A percentile compares a stretch with the other conserved stretches of the same genome.
phyloP scores from a whole-genome alignment of 176 grass and related monocot genomes.

The Puccinellia tenuiflora region DNA sequence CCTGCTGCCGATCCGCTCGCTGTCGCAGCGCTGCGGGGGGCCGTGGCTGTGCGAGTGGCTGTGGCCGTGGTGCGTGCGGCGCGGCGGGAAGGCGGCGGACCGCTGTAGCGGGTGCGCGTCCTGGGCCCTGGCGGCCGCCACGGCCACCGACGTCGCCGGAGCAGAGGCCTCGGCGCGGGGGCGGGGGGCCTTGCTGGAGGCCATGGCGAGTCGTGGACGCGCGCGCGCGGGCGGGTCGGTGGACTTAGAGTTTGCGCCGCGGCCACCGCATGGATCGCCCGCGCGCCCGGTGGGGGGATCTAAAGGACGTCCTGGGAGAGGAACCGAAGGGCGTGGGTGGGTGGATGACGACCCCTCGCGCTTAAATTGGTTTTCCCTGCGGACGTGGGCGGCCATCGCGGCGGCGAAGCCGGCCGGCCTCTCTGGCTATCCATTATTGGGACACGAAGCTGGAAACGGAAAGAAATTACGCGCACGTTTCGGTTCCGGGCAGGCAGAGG shows the following conservation, averaged over 20 bases:
- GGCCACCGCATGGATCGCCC: slow-evolving; percentile 14
- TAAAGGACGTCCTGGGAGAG: neutral
- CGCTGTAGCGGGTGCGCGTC: slow-evolving; percentile 5
- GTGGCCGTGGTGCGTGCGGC: neutral
- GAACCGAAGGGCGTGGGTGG: neutral
- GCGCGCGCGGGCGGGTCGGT: neutral
- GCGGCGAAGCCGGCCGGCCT: slow-evolving; percentile 40
- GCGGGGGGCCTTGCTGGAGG: slow-evolving; percentile 21
- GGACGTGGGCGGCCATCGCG: neutral
- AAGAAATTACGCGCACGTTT: neutral
- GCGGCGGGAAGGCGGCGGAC: slow-evolving; percentile 28
- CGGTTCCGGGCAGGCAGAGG: neutral
- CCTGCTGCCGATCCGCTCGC: neutral
- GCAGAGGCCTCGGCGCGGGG: slow-evolving; percentile 21
- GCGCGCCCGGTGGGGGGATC: neutral
- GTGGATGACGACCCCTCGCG: neutral
- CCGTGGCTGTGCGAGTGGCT: neutral
- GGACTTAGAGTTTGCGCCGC: slow-evolving; percentile 2
- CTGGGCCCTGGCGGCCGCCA: slow-evolving; percentile 19
- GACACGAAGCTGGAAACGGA: neutral
- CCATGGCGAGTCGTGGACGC: slow-evolving; percentile 19
- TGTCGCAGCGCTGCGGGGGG: slow-evolving; percentile 24
- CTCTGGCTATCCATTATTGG: slow-evolving; percentile 21
- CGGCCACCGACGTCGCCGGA: slow-evolving; percentile 34
- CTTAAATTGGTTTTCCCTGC: slow-evolving; percentile 8